Percentiles rank a stretch among this genome's conserved stretches.
These are phyloP conservation scores for Amylostereum chailletii DNA, from an alignment of 1,284 basidiomycete species.

Conservation along the genomic window DNA sequence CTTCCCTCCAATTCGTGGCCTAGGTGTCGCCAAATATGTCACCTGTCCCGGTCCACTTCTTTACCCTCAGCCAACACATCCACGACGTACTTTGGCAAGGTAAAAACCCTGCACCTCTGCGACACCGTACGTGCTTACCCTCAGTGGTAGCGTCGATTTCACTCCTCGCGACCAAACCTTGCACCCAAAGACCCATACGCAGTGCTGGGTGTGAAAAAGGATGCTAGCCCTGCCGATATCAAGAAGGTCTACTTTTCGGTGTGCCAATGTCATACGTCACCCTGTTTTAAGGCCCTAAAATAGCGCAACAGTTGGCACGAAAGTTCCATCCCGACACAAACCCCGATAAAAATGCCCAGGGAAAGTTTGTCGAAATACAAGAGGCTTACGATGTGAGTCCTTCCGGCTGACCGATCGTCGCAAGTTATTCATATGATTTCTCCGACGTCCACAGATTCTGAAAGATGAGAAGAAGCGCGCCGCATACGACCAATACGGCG, in stretches of 20 bases:
- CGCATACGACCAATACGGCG: constrained; percentile 91
- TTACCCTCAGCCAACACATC: too few species aligned
- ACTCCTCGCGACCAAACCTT: constrained; percentile 48
- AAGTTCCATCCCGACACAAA: constrained; percentile 99
- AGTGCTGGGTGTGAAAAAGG: constrained; percentile 81
- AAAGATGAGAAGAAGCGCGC: constrained; percentile 93
- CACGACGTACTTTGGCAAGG: not conserved
- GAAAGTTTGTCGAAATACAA: constrained; percentile 96
- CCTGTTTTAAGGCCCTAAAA: too few species aligned
- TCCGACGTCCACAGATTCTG: constrained; percentile 48
- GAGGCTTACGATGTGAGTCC: constrained; percentile 87
- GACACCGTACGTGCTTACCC: too few species aligned
- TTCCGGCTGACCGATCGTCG: not conserved
- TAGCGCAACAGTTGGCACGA: constrained; percentile 71
- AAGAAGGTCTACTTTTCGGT: constrained; percentile 97
- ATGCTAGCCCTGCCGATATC: constrained; percentile 83
- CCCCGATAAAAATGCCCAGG: constrained; percentile 85
- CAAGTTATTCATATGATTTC: constrained; percentile 8
- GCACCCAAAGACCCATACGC: constrained; percentile 88
- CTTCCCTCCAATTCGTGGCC: not conserved
- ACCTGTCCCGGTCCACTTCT: not conserved
- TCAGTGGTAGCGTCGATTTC: constrained; percentile 44
- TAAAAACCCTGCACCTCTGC: not conserved
- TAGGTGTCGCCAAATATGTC: not conserved
- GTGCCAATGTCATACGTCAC: constrained; percentile 18